A percentile compares a stretch with the other conserved stretches of the same genome.
Conservation (phyloP, 768 basidiomycete genomes). For the Holtermannia corniformis region DNA sequence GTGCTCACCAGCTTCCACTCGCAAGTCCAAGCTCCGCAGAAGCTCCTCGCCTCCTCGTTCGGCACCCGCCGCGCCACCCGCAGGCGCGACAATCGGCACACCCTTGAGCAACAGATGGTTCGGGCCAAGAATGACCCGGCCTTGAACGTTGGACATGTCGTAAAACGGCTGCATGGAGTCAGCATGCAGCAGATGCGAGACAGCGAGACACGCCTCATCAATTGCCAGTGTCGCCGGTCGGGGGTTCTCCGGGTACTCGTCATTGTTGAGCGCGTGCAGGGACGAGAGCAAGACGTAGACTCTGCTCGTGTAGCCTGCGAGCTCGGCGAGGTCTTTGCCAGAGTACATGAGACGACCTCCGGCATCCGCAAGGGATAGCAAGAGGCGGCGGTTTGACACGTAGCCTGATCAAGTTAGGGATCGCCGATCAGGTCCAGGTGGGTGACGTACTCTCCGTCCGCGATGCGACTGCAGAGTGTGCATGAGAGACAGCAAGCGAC, state of each 20-base stretch:
- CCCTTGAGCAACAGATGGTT: conserved; percentile 38
- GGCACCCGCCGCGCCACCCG: conserved; percentile 40
- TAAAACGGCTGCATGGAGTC: conserved; percentile 45
- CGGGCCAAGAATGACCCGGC: conserved; percentile 51
- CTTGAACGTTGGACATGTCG: conserved; percentile 58
- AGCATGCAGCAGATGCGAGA: neutral
- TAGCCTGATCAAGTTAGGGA: conserved; percentile 50
- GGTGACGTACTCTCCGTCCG: conserved; percentile 36
- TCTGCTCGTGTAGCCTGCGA: conserved; percentile 86
- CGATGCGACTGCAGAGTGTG: conserved; percentile 24
- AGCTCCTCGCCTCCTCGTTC: conserved; percentile 48
- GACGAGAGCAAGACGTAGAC: conserved; percentile 81
- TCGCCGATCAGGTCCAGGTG: neutral
- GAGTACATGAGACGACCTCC: conserved; percentile 94
- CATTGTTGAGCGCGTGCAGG: conserved; percentile 57
- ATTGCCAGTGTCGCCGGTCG: conserved; percentile 42
- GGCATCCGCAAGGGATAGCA: conserved; percentile 91
- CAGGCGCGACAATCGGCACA: conserved; percentile 45
- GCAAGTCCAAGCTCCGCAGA: conserved; percentile 59
- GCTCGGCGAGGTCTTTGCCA: conserved; percentile 86
- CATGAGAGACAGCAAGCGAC: neutral
- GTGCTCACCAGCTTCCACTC: conserved; percentile 63
- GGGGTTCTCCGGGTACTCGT: conserved; percentile 45
- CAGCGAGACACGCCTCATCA: conserved; percentile 29
- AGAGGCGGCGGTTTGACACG: conserved; percentile 81